Evolutionary conservation across 2,329 filamentous ascomycete species (phyloP).

Genomic region (Cytospora mali): DNA sequence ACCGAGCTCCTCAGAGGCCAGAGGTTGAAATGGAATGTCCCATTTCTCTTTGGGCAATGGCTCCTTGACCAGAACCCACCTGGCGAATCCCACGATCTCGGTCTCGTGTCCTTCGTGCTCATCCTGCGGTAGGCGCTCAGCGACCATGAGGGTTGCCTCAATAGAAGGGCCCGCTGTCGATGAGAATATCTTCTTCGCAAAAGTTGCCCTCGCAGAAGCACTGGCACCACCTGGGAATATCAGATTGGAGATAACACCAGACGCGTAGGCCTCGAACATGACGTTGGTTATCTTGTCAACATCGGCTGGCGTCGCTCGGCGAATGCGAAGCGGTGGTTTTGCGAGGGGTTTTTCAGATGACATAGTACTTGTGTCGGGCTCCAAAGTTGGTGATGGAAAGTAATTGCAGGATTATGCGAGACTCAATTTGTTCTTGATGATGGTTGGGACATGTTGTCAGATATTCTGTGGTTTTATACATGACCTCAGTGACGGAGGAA

Average conservation of each 20-base stretch:
- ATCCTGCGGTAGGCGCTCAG: slow-evolving; percentile 32
- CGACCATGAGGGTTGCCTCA: slow-evolving; percentile 31
- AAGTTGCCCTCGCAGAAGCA: slow-evolving; percentile 27
- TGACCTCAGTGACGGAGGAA: no score
- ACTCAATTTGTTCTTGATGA: no score
- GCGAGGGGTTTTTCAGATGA: not conserved
- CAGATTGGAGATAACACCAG: slow-evolving; percentile 32
- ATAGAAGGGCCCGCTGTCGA: not conserved
- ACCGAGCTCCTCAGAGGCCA: slow-evolving; percentile 31
- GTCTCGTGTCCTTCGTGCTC: slow-evolving; percentile 19
- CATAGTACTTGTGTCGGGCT: slow-evolving; percentile 8
- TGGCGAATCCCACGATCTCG: slow-evolving; percentile 37
- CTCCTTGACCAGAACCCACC: slow-evolving; percentile 33
- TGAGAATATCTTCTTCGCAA: slow-evolving; percentile 28
- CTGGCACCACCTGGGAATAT: slow-evolving; percentile 33
- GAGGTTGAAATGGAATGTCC: slow-evolving; percentile 25
- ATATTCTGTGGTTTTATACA: no score
- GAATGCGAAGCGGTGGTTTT: slow-evolving; percentile 11
- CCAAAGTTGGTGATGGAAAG: not conserved
- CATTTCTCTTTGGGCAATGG: slow-evolving; percentile 34
- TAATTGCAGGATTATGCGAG: not conserved
- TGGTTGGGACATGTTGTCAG: no score
- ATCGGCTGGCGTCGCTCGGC: slow-evolving; percentile 20
- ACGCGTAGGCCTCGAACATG: slow-evolving; percentile 22
- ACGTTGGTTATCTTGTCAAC: slow-evolving; percentile 8